phyloP scores from a whole-genome alignment of 768 basidiomycete species.

The Xanthoconium purpureum region DNA sequence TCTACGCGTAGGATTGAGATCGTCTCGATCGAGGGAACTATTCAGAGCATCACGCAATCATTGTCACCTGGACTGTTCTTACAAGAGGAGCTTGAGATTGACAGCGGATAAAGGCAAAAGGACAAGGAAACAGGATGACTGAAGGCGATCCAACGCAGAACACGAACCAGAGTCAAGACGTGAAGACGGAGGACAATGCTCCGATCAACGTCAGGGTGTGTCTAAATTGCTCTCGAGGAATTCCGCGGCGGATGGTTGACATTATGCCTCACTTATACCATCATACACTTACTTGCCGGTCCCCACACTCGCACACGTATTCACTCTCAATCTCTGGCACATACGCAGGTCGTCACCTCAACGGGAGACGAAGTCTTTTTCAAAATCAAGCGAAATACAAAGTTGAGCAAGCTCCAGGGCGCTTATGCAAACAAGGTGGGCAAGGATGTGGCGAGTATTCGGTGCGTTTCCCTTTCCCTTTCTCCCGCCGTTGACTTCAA shows the following conservation, averaged over 20 bases:
- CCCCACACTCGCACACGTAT: background rate
- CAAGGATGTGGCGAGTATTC: constrained; percentile 82
- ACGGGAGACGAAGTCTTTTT: constrained; percentile 90
- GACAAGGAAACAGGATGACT: constrained; percentile 4
- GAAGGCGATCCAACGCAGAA: constrained; percentile 9
- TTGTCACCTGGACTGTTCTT: background rate
- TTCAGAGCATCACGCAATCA: background rate
- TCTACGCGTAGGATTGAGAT: background rate
- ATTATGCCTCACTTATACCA: background rate
- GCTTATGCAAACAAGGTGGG: constrained; percentile 93
- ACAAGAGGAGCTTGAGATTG: background rate
- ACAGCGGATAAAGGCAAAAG: background rate
- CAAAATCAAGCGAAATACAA: constrained; percentile 94
- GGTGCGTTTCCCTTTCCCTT: constrained; percentile 49
- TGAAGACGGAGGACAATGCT: constrained; percentile 55
- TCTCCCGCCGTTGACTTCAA: background rate
- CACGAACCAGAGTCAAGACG: constrained; percentile 29
- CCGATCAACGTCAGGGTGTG: constrained; percentile 80
- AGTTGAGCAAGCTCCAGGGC: constrained; percentile 86
- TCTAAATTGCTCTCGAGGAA: background rate
- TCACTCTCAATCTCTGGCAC: background rate
- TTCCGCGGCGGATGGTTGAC: background rate
- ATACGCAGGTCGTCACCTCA: constrained; percentile 63
- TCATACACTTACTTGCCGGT: background rate
- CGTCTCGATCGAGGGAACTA: background rate